Conservation (phyloP, 179 eudicot genomes). For the Heliamphora pulchella region DNA sequence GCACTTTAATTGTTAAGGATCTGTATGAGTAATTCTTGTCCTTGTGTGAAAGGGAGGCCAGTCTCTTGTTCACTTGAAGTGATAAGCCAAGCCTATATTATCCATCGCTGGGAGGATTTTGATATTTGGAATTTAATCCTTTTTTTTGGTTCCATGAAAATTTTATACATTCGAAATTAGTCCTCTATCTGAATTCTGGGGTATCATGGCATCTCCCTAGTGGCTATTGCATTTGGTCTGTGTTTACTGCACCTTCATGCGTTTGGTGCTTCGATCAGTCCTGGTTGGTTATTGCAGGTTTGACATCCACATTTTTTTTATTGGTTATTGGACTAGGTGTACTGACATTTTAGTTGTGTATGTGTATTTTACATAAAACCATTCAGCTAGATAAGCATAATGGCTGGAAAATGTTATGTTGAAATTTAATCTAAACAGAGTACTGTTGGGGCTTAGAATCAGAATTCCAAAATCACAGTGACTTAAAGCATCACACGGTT, state of each 20-base stretch:
- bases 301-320: background rate
- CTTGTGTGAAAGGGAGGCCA: background rate
- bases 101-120: background rate
- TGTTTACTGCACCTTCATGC: background rate
- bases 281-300: background rate
- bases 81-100: background rate
- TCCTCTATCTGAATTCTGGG: background rate
- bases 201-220: too few species aligned
- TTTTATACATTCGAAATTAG: too few species aligned
- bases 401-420: background rate
- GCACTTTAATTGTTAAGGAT: background rate
- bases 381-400: too few species aligned
- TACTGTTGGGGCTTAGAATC: too few species aligned
- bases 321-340: too few species aligned
- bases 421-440: background rate
- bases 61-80: background rate
- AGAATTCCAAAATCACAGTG: too few species aligned
- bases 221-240: background rate
- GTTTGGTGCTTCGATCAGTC: background rate
- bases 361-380: too few species aligned
- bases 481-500: too few species aligned
- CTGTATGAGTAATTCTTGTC: background rate
- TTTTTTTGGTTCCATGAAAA: background rate
- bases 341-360: too few species aligned
- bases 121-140: background rate